These are phyloP conservation scores for Poa annua DNA, from an alignment of 176 grass and related monocot genomes.

Conservation along the genomic window DNA sequence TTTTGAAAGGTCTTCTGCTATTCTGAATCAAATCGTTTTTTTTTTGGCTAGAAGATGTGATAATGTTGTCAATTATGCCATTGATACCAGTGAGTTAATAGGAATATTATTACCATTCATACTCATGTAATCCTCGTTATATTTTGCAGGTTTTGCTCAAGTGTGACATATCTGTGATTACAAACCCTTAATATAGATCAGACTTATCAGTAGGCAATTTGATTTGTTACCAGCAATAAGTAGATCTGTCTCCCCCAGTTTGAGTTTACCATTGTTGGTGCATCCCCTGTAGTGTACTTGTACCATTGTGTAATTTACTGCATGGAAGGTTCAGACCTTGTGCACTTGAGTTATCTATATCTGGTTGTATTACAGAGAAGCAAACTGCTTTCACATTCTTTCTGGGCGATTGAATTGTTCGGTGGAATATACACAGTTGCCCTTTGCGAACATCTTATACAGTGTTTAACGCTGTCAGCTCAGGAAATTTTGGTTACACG, in stretches of 20 bases:
- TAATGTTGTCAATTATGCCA: background rate
- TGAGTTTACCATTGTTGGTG: background rate
- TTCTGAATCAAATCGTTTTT: background rate
- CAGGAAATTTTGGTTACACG: background rate
- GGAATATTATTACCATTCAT: background rate
- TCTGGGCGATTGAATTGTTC: slow-evolving; percentile 21
- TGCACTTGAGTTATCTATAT: slow-evolving; percentile 5
- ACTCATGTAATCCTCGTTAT: background rate
- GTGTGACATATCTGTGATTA: slow-evolving; percentile 50
- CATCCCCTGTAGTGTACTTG: slow-evolving; percentile 34
- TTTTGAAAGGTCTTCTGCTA: slow-evolving; percentile 10
- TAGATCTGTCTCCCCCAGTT: slow-evolving; percentile 31
- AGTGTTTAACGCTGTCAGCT: background rate
- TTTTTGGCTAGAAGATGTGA: background rate
- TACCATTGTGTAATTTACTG: slow-evolving; percentile 51
- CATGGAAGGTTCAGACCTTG: slow-evolving; percentile 12
- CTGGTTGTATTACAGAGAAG: slow-evolving; percentile 27
- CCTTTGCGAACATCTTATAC: background rate
- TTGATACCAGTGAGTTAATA: background rate
- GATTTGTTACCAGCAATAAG: slow-evolving; percentile 55
- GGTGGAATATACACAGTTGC: background rate
- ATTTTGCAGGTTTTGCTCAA: slow-evolving; percentile 44
- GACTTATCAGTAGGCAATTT: slow-evolving; percentile 49
- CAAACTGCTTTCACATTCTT: slow-evolving; percentile 39
- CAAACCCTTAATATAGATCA: slow-evolving; percentile 49